Percentiles rank a stretch among this genome's conserved stretches.
phyloP scores from a whole-genome alignment of 495 filamentous ascomycete species.

The Hypoxylon cercidicola region DNA sequence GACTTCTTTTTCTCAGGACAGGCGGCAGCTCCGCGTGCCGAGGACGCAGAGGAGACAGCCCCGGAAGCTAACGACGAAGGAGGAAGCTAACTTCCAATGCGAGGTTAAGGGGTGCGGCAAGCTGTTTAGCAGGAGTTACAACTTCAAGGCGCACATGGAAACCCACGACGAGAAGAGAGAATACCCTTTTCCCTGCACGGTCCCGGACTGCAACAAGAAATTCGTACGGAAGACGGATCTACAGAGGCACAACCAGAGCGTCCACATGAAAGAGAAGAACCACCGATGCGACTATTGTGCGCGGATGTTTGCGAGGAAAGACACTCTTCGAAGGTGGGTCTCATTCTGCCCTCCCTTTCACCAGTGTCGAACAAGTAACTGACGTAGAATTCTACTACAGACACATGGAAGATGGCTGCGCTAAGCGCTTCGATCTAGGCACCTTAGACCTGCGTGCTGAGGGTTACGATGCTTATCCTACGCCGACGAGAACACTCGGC shows the following conservation, averaged over 20 bases:
- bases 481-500: conserved; percentile 40
- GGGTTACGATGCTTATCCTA: conserved; percentile 48
- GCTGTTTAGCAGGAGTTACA: conserved; percentile 87
- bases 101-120: conserved; percentile 75
- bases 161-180: conserved; percentile 82
- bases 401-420: conserved; percentile 83
- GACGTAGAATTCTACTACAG: conserved; percentile 51
- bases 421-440: conserved; percentile 72
- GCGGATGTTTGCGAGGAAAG: conserved; percentile 81
- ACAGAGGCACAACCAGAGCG: conserved; percentile 82
- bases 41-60: conserved; percentile 56
- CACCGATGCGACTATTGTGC: conserved; percentile 77
- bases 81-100: conserved; percentile 82
- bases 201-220: conserved; percentile 72
- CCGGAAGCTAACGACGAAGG: conserved; percentile 72
- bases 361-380: conserved; percentile 15
- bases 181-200: conserved; percentile 74
- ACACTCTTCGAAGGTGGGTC: conserved; percentile 80
- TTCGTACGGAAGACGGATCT: conserved; percentile 90
- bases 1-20: conserved; percentile 46
- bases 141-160: conserved; percentile 90
- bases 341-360: background rate
- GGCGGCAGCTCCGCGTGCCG: conserved; percentile 50
- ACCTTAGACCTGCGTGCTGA: conserved; percentile 57
- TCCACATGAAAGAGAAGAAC: conserved; percentile 79